Conservation (phyloP, 2,329 filamentous ascomycete species). For the Aphanocladium album region DNA sequence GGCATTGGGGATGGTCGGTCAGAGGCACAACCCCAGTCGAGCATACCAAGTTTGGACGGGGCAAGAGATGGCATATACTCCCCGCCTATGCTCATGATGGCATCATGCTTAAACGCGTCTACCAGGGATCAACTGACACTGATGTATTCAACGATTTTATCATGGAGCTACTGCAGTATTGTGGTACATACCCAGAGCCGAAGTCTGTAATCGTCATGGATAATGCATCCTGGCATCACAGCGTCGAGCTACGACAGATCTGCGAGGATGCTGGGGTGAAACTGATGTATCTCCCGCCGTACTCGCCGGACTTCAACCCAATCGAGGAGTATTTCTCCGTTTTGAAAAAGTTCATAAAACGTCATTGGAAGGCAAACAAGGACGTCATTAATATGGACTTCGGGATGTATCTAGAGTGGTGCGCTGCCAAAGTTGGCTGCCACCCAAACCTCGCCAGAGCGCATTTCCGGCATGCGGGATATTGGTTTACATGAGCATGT, state of each 20-base stretch:
- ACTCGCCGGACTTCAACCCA: slow-evolving; percentile 22
- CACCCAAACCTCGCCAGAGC: neutral
- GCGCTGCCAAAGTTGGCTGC: slow-evolving; percentile 17
- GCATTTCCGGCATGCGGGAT: no score
- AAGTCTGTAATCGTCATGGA: slow-evolving; percentile 33
- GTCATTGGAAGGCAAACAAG: slow-evolving; percentile 14
- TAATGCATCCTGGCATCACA: slow-evolving; percentile 28
- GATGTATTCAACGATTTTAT: no score
- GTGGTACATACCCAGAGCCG: slow-evolving; percentile 23
- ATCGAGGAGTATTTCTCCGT: slow-evolving; percentile 22
- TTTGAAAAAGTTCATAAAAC: slow-evolving; percentile 19
- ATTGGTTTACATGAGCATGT: no score
- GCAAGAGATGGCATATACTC: no score
- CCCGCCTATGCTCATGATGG: no score
- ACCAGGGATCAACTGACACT: no score
- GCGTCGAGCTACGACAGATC: slow-evolving; percentile 23
- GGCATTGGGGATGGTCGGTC: no score
- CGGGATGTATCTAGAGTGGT: slow-evolving; percentile 17
- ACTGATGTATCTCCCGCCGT: slow-evolving; percentile 16
- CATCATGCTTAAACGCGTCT: no score
- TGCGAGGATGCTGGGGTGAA: slow-evolving; percentile 19
- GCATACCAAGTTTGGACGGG: no score
- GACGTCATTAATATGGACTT: slow-evolving; percentile 19
- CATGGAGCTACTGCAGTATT: no score
- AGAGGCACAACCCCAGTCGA: no score